These are phyloP conservation scores for Pseudozyma thailandica DNA, from an alignment of 1,284 basidiomycete genomes.

Conservation along the genomic window DNA sequence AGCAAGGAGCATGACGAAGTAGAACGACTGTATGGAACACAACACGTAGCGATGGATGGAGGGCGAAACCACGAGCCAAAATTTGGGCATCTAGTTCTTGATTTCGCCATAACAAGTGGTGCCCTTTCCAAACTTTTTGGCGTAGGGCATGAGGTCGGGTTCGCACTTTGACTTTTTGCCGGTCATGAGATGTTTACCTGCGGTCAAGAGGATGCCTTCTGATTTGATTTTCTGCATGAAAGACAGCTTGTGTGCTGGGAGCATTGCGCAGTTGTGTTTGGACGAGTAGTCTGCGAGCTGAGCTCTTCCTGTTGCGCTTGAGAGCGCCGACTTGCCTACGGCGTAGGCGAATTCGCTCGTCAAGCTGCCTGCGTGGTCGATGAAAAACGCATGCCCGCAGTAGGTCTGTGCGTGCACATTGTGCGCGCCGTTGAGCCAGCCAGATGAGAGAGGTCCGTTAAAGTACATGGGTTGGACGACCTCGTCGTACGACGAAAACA, in stretches of 20 bases:
- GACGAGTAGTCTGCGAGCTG: slow-evolving; percentile 12
- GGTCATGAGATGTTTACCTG: slow-evolving; percentile 6
- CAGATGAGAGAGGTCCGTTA: slow-evolving; percentile 17
- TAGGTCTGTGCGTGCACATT: slow-evolving; percentile 36
- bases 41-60: not conserved
- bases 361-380: slow-evolving; percentile 31
- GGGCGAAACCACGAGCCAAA: no score
- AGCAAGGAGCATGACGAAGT: not conserved
- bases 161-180: slow-evolving; percentile 43
- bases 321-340: slow-evolving; percentile 24
- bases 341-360: slow-evolving; percentile 29
- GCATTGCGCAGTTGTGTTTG: slow-evolving; percentile 32
- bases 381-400: slow-evolving; percentile 20
- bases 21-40: not conserved
- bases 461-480: slow-evolving; percentile 31
- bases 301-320: slow-evolving; percentile 7
- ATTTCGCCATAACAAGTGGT: slow-evolving; percentile 40
- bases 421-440: slow-evolving; percentile 22
- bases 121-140: slow-evolving; percentile 26
- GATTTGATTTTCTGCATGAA: slow-evolving; percentile 17
- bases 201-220: slow-evolving; percentile 9
- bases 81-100: slow-evolving; percentile 2
- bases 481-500: slow-evolving; percentile 35
- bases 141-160: slow-evolving; percentile 42
- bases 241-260: slow-evolving; percentile 18